Evolutionary conservation across 129 eudicot genomes (phyloP).

Genomic region (sunflower (Helianthus annuus)): HanXRQr2.0-SUNRISE NC_035437.2:120621170-120621669

Average conservation of each 20-base stretch:
- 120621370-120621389: not conserved
- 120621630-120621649: not conserved
- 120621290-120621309: not conserved
- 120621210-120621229: not conserved
- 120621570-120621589: slow-evolving; percentile 12
- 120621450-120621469: not conserved
- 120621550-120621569: slow-evolving; percentile 92
- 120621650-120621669: not conserved
- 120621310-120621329: not conserved
- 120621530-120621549: slow-evolving; percentile 78
- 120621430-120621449: slow-evolving; percentile 21
- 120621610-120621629: not conserved
- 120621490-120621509: slow-evolving; percentile 57
- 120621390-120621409: slow-evolving; percentile 6
- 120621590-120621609: not conserved
- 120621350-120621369: not conserved
- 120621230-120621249: not conserved
- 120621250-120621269: not conserved
- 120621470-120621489: slow-evolving; percentile 5
- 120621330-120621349: not conserved
- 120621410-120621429: slow-evolving; percentile 2
- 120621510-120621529: slow-evolving; percentile 77
- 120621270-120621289: not conserved
- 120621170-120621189: too few species aligned
- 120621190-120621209: too few species aligned